Evolutionary conservation across 768 basidiomycete species (phyloP).

Genomic region (Hypholoma fasciculare): DNA sequence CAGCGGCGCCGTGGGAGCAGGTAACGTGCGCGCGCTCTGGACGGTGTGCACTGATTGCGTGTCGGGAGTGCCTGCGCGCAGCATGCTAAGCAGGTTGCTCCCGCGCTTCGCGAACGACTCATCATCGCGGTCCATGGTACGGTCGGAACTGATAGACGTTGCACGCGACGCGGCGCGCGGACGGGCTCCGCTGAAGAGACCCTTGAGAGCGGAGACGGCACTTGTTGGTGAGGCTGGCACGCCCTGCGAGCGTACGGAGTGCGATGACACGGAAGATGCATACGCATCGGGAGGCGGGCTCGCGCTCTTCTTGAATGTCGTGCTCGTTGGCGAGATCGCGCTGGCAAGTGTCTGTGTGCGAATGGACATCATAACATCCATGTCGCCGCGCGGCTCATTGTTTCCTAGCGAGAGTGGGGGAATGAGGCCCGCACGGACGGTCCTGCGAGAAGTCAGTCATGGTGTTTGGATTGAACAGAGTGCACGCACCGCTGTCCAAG

Average conservation of each 20-base stretch:
- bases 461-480: neutral
- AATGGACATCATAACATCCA: conserved; percentile 85
- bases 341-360: conserved; percentile 61
- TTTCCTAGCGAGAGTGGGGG: conserved; percentile 39
- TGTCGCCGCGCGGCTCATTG: conserved; percentile 72
- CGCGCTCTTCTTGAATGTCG: conserved; percentile 15
- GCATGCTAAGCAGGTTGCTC: conserved; percentile 52
- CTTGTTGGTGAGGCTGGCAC: conserved; percentile 31
- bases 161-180: conserved; percentile 59
- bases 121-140: conserved; percentile 33
- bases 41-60: conserved; percentile 21
- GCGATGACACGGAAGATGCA: conserved; percentile 46
- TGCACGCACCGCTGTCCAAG: conserved; percentile 62
- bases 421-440: conserved; percentile 67
- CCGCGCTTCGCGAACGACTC: conserved; percentile 62
- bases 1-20: conserved; percentile 17
- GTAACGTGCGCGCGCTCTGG: conserved; percentile 28
- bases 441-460: conserved; percentile 37
- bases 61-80: conserved; percentile 40
- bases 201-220: conserved; percentile 60
- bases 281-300: conserved; percentile 34
- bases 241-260: conserved; percentile 42
- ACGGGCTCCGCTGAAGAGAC: conserved; percentile 52
- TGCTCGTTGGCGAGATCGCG: conserved; percentile 21
- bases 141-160: conserved; percentile 41